These are phyloP conservation scores for Amaranthus hypochondriacus DNA, from an alignment of 148 eudicot genomes.

Conservation along the genomic window DNA sequence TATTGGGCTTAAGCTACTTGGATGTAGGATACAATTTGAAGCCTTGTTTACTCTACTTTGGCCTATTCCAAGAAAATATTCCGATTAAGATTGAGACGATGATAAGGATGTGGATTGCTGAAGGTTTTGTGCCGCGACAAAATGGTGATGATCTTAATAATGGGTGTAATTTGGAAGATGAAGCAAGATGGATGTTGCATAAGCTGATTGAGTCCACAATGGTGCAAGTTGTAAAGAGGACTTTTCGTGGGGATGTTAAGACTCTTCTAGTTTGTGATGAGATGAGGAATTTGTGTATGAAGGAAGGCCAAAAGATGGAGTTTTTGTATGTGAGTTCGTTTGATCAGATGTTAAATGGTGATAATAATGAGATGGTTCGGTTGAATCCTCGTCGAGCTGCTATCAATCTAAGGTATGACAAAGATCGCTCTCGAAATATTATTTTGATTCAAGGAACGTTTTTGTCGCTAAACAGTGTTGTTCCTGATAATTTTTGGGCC, in stretches of 20 bases:
- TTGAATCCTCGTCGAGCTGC: too few relatives aligned
- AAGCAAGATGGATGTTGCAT: constrained; percentile 14
- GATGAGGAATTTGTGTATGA: constrained; percentile 23
- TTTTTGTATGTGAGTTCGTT: constrained; percentile 13
- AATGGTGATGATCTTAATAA: not conserved
- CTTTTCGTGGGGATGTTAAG: constrained; percentile 19
- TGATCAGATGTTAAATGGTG: too few relatives aligned
- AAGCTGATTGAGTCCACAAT: constrained; percentile 23
- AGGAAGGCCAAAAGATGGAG: constrained; percentile 20
- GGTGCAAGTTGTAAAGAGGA: constrained; percentile 19
- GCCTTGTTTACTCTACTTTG: constrained; percentile 15
- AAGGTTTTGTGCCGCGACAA: constrained; percentile 20
- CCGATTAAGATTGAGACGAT: not conserved
- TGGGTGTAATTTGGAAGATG: constrained; percentile 14
- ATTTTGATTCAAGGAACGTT: too few relatives aligned
- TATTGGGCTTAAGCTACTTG: constrained; percentile 8
- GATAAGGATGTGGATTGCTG: constrained; percentile 24
- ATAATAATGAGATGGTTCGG: too few relatives aligned
- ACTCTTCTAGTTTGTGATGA: constrained; percentile 21
- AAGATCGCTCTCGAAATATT: too few relatives aligned
- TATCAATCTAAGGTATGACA: too few relatives aligned
- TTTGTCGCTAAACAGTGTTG: too few relatives aligned
- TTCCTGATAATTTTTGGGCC: too few relatives aligned
- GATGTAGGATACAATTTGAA: constrained; percentile 12
- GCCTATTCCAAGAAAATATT: not conserved